Base-by-base conservation (phyloP, 2,329 filamentous ascomycete genomes). In the Westerdykella aurantiaca region DNA sequence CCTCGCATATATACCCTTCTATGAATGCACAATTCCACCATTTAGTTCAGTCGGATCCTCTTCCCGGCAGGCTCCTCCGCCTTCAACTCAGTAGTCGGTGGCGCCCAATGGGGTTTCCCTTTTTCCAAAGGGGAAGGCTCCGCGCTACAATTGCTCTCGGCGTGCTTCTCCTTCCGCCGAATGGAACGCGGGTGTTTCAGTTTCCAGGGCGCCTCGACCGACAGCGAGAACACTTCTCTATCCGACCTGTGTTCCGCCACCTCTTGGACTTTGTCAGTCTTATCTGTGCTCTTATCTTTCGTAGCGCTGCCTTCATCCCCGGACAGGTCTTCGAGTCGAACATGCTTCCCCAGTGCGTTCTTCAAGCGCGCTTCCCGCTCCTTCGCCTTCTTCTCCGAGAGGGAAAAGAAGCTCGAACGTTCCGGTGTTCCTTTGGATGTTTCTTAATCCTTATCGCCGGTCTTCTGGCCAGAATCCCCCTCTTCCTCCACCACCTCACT, bases 401-500 rank as follows among this genome's bases (percentile, higher is more conserved):
- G 16, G 11, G 53, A 56, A 45, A 64, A 64, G 46, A 63, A 53
- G 45, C 56, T 60, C 13, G 52, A 44, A 2, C 53, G 49, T 31
- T 49, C 47, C 13, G 46, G 25, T n/a, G 22, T 34, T 7, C 33
- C 31, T 10, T 33, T 31, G 3, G n/a, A 16, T 1, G 37, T 11
- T 5, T 16, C 31, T 2, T 47, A 46, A 5, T 38, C 42, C 2
- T 47, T 39, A 12, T 44, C 49, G 11, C 38, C 43, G 18, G 44
- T 40, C 42, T 49, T 50, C 14, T 45, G 39, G 21, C 41, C 37
- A 22, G 35, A 34, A 31, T 55, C 41, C 4, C 61, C 55, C 17
- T 62, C 59, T 12, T 64, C 61, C 23, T 74, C 74, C 35, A 72
- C 67, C 1, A 69, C 71, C 63, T 97, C 91, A 0, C 82, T 89